Evolutionary conservation across 805 yeast genomes (phyloP).

Genomic region (Saturnispora kantuleensis): DNA sequence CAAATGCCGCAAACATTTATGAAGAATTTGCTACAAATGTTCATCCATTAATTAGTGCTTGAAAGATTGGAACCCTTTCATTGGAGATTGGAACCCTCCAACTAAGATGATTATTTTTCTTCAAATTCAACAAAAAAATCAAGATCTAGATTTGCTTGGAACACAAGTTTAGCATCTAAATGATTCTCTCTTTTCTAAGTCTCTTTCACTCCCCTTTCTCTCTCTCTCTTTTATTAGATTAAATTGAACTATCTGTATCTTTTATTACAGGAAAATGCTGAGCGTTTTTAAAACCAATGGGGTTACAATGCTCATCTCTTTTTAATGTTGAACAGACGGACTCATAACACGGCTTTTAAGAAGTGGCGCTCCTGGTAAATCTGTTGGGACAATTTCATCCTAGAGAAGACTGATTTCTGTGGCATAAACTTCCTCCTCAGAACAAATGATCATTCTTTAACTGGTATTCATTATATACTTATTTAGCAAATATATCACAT

Average conservation of each 20-base stretch:
- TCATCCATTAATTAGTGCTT: conserved; percentile 3
- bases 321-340: too few species aligned
- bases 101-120: neutral
- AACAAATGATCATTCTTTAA: neutral
- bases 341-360: too few species aligned
- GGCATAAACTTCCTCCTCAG: neutral
- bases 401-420: too few species aligned
- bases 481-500: neutral
- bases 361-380: neutral
- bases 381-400: neutral
- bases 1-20: conserved; percentile 8
- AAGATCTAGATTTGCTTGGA: conserved; percentile 1
- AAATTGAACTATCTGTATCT: too few species aligned
- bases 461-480: conserved; percentile 24
- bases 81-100: conserved; percentile 5
- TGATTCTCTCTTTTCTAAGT: neutral
- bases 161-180: neutral
- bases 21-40: conserved; percentile 27
- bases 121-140: neutral
- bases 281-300: too few species aligned
- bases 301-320: too few species aligned
- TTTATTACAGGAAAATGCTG: too few species aligned
- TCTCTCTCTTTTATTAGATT: too few species aligned
- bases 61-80: too few species aligned
- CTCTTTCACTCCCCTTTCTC: too few species aligned